Conservation (phyloP, 345 rosid species). For the Euclidium syriacum region DNA sequence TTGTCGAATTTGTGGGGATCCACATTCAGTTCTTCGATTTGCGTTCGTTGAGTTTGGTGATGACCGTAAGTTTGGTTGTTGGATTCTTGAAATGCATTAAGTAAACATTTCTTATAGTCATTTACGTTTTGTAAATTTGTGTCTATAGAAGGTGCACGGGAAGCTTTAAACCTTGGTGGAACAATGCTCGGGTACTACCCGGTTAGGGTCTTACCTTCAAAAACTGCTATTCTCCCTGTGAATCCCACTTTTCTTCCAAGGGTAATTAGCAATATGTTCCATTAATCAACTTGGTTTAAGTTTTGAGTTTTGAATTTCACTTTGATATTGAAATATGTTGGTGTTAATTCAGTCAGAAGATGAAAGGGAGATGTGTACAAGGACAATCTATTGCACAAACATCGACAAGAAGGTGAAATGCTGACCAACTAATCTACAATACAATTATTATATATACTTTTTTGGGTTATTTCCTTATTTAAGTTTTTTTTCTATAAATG, state of each 20-base stretch:
- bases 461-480: background rate
- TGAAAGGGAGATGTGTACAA: constrained; percentile 89
- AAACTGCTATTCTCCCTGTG: constrained; percentile 95
- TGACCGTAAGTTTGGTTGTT: constrained; percentile 55
- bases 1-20: constrained; percentile 93
- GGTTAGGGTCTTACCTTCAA: constrained; percentile 82
- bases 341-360: constrained; percentile 74
- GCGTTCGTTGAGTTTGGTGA: constrained; percentile 90
- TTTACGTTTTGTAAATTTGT: background rate
- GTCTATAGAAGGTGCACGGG: constrained; percentile 64
- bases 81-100: background rate
- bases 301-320: constrained; percentile 5
- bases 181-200: constrained; percentile 88
- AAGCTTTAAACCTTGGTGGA: constrained; percentile 73
- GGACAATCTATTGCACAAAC: constrained; percentile 92
- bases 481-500: background rate
- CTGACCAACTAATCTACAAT: background rate
- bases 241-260: constrained; percentile 89
- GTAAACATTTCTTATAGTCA: background rate
- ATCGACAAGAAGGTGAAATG: constrained; percentile 70
- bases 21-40: constrained; percentile 91
- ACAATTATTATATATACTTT: background rate
- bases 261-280: constrained; percentile 39
- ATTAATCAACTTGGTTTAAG: background rate
- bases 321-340: background rate